Percentiles rank a stretch among this genome's conserved stretches.
phyloP scores from a whole-genome alignment of 495 filamentous ascomycete genomes.

The Aspergillus taichungensis region DNA sequence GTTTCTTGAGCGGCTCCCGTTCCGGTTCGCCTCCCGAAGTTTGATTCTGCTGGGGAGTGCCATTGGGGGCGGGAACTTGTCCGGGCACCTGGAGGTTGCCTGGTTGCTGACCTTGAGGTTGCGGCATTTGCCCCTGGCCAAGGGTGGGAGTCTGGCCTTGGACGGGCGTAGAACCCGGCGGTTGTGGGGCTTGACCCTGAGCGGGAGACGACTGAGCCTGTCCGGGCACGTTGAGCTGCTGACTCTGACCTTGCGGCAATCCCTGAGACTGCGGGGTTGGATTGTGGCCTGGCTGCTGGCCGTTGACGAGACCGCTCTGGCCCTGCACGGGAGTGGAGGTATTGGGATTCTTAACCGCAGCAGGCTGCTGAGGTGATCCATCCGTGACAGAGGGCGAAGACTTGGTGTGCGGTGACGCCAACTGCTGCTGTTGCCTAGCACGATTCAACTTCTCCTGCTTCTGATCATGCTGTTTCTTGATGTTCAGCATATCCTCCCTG shows the following conservation, averaged over 20 bases:
- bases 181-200: constrained; percentile 21
- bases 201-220: constrained; percentile 13
- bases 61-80: constrained; percentile 12
- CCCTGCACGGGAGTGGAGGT: constrained; percentile 15
- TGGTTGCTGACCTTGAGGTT: constrained; percentile 24
- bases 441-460: constrained; percentile 59
- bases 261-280: constrained; percentile 14
- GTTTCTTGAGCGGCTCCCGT: constrained; percentile 54
- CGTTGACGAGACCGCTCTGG: constrained; percentile 23
- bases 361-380: constrained; percentile 33
- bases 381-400: constrained; percentile 46
- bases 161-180: constrained; percentile 15
- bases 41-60: constrained; percentile 20
- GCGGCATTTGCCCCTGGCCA: constrained; percentile 26
- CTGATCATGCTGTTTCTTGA: constrained; percentile 78
- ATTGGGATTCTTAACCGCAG: constrained; percentile 23
- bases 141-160: constrained; percentile 19
- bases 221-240: constrained; percentile 15
- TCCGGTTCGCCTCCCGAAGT: constrained; percentile 18
- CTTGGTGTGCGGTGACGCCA: constrained; percentile 42
- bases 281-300: constrained; percentile 25
- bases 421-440: constrained; percentile 28
- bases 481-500: constrained; percentile 85
- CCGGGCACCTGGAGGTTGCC: constrained; percentile 35
- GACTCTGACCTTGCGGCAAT: constrained; percentile 18